These are phyloP conservation scores for Colletotrichum sp. DNA, from an alignment of 2,329 filamentous ascomycete genomes.

Conservation along the genomic window DNA sequence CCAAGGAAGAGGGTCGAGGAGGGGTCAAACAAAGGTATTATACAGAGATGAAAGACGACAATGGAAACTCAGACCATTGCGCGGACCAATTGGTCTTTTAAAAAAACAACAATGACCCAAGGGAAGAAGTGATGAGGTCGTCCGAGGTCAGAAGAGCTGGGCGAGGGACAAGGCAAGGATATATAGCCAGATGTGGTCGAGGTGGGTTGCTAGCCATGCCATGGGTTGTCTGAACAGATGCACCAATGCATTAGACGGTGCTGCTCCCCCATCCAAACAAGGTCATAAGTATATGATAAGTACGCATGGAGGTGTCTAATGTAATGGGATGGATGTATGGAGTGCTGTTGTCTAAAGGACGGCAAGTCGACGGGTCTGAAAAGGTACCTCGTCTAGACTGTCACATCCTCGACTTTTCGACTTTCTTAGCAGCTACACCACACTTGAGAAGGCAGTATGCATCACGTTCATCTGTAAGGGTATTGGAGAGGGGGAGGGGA, in stretches of 20 bases:
- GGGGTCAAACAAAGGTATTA: conserved; percentile 32
- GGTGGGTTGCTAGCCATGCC: conserved; percentile 10
- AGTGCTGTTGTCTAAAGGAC: conserved; percentile 12
- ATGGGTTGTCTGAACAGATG: conserved; percentile 17
- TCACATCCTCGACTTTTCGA: conserved; percentile 5
- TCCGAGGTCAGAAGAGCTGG: conserved; percentile 33
- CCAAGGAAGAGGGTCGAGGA: conserved; percentile 15
- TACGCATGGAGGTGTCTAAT: conserved; percentile 5
- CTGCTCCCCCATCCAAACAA: conserved; percentile 17
- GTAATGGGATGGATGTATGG: conserved; percentile 16
- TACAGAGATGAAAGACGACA: conserved; percentile 20
- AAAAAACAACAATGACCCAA: conserved; percentile 32
- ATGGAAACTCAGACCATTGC: conserved; percentile 41
- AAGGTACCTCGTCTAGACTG: conserved; percentile 13
- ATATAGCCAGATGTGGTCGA: conserved; percentile 44
- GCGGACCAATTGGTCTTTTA: conserved; percentile 37
- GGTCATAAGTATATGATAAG: conserved; percentile 8
- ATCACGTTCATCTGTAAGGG: conserved; percentile 18
- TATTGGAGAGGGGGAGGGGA: neutral
- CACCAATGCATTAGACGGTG: conserved; percentile 20
- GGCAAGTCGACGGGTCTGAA: conserved; percentile 14
- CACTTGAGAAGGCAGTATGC: conserved; percentile 1
- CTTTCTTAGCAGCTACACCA: conserved; percentile 13
- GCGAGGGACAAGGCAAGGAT: conserved; percentile 45
- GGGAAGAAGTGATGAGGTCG: conserved; percentile 26